A percentile compares a stretch with the other conserved stretches of the same genome.
phyloP scores from a whole-genome alignment of 768 basidiomycete genomes.

The Dacryopinax spathularia region DNA sequence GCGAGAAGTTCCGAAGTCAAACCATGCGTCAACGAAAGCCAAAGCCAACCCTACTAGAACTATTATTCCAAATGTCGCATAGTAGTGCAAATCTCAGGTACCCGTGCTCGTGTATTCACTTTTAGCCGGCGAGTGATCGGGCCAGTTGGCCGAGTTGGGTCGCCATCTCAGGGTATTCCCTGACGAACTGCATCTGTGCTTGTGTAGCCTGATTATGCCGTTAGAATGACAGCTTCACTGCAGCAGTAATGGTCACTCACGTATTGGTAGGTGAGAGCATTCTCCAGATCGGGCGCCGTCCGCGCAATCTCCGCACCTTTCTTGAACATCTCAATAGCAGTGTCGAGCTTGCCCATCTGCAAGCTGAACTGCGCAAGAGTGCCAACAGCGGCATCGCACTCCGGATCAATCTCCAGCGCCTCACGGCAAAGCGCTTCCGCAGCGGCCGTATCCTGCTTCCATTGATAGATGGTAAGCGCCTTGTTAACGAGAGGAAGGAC shows the following conservation, averaged over 20 bases:
- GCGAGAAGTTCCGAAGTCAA: not conserved
- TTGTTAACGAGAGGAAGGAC: constrained; percentile 94
- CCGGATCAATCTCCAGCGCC: constrained; percentile 74
- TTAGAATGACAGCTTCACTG: not conserved
- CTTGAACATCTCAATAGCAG: constrained; percentile 76
- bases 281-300: constrained; percentile 71
- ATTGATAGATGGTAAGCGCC: constrained; percentile 90
- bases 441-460: constrained; percentile 73
- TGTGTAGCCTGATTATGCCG: constrained; percentile 45
- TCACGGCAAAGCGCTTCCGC: constrained; percentile 79
- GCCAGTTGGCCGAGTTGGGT: constrained; percentile 26
- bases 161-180: constrained; percentile 72
- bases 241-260: constrained; percentile 31
- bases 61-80: not conserved
- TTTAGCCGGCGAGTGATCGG: constrained; percentile 10
- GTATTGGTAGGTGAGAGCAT: constrained; percentile 63
- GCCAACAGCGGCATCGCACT: constrained; percentile 92
- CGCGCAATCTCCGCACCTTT: constrained; percentile 72
- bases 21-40: not conserved
- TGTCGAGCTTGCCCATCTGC: constrained; percentile 78
- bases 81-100: no score
- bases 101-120: not conserved
- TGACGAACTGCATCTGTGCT: constrained; percentile 69
- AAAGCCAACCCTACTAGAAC: no score
- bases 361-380: constrained; percentile 86